These are phyloP conservation scores for Cladosporium sp. DNA, from an alignment of 2,329 filamentous ascomycete species.

Conservation along the genomic window DNA sequence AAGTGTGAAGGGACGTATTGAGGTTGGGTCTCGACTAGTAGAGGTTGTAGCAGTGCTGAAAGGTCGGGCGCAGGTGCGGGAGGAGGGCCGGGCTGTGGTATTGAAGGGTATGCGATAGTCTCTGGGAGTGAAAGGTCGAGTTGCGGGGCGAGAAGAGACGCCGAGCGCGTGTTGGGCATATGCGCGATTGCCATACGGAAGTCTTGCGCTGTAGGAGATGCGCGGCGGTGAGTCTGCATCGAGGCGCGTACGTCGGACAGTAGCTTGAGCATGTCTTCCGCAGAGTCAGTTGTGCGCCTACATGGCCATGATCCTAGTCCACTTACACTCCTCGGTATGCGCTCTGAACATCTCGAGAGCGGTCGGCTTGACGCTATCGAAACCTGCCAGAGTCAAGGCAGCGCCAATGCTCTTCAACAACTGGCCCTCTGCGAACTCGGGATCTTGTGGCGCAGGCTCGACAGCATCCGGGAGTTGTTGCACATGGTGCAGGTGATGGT, in stretches of 20 bases:
- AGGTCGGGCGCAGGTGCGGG: conserved; percentile 47
- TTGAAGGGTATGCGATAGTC: conserved; percentile 40
- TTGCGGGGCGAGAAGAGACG: conserved; percentile 45
- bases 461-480: conserved; percentile 34
- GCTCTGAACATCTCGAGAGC: conserved; percentile 60
- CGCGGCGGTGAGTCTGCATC: conserved; percentile 60
- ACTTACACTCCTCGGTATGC: conserved; percentile 55
- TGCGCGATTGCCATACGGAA: conserved; percentile 56
- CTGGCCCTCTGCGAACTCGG: conserved; percentile 56
- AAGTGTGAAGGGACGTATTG: conserved; percentile 63
- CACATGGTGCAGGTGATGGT: conserved; percentile 25
- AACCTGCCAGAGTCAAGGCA: conserved; percentile 55
- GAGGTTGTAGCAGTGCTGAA: conserved; percentile 54
- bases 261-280: conserved; percentile 53
- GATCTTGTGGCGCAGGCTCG: conserved; percentile 49
- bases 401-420: conserved; percentile 58
- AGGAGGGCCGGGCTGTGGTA: conserved; percentile 45
- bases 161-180: conserved; percentile 38
- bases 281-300: conserved; percentile 37
- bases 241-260: conserved; percentile 57
- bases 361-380: conserved; percentile 56
- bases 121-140: conserved; percentile 42
- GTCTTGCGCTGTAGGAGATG: conserved; percentile 59
- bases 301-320: conserved; percentile 27
- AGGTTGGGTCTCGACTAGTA: conserved; percentile 52